Conservation (phyloP, 116 monocot genomes). For the Cymodocea nodosa region DNA sequence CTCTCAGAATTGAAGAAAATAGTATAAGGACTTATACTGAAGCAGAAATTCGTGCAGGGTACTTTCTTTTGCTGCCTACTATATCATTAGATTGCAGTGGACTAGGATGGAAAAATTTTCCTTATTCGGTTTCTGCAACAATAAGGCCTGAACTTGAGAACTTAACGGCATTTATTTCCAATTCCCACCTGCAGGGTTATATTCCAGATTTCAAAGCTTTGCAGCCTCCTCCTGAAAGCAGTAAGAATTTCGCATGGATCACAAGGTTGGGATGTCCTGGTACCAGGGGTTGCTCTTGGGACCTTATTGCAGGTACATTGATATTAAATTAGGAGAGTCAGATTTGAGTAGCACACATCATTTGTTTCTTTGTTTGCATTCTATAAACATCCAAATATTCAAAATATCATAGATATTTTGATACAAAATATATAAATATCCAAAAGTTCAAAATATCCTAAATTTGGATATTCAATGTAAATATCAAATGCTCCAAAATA, state of each 20-base stretch:
- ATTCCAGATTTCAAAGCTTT: conserved; percentile 93
- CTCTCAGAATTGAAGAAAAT: conserved; percentile 75
- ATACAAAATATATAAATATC: too few relatives aligned
- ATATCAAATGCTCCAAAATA: too few relatives aligned
- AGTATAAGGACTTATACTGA: conserved; percentile 85
- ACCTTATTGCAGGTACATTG: conserved; percentile 51
- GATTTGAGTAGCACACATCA: background rate
- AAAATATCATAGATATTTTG: too few relatives aligned
- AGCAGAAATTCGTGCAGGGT: conserved; percentile 98
- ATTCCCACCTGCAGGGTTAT: conserved; percentile 42
- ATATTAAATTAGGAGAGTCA: background rate
- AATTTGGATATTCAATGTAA: too few relatives aligned
- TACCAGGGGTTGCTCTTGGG: conserved; percentile 77
- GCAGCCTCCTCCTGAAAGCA: conserved; percentile 67
- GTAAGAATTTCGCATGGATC: conserved; percentile 43
- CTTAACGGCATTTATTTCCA: background rate
- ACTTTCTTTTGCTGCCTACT: conserved; percentile 7
- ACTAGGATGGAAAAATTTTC: too few relatives aligned
- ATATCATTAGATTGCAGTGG: background rate
- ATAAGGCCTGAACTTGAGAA: background rate
- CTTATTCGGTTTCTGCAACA: too few relatives aligned
- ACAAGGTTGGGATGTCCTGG: conserved; percentile 86
- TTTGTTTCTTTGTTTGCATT: background rate
- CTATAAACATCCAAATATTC: too few relatives aligned
- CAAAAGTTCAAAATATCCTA: too few relatives aligned